Evolutionary conservation across 176 grass and related monocot species (phyloP), one percentile per base, ranked within the genome.

Genomic region (Elymus sibiricus): DNA sequence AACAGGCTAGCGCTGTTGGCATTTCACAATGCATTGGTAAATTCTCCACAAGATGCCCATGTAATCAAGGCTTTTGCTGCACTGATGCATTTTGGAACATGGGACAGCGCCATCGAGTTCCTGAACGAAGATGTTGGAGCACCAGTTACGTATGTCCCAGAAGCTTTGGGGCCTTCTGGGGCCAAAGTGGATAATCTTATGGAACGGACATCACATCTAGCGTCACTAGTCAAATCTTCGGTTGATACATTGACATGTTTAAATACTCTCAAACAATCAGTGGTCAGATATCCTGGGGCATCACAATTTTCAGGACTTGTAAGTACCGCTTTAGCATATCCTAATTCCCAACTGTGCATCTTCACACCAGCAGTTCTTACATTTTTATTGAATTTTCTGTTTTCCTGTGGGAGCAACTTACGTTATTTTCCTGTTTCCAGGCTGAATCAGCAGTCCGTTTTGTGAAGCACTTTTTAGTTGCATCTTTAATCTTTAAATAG

Each of bases 21-120:
- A 68, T 95, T 98, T 84, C 95, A 98, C 71, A 87, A 70, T 65
- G 70, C 95, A 88, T 72, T 98, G 64, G 80, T 98, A 84, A 71
- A 87, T 82, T 85, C 74, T 82, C 95, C 95, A 66, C 91, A 95
- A 92, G 87, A 95, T 79, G 47, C 89, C 68, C 82, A 72, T 21
- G 89, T 93, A 55, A 85, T 95, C 44, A 91, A 88, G 81, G 91
- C 83, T 76, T 93, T 95, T 65, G 90, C 88, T 88, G 83, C 91
- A 61, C 37, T 98, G 28, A 44, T 94, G 84, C 89, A 94, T 82
- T 88, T 90, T 15, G 91, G 93, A 83, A 87, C 85, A 73, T 95
- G 95, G 93, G 83, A 87, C 64, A 62, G 81, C 6, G 44, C 90
- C 47, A 35, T 79, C 17, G 64, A 85, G 46, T 89, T 89, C 86